Percentiles rank a stretch among this genome's conserved stretches.
Evolutionary conservation across 768 basidiomycete genomes (phyloP).

Genomic region (Suillus plorans): DNA sequence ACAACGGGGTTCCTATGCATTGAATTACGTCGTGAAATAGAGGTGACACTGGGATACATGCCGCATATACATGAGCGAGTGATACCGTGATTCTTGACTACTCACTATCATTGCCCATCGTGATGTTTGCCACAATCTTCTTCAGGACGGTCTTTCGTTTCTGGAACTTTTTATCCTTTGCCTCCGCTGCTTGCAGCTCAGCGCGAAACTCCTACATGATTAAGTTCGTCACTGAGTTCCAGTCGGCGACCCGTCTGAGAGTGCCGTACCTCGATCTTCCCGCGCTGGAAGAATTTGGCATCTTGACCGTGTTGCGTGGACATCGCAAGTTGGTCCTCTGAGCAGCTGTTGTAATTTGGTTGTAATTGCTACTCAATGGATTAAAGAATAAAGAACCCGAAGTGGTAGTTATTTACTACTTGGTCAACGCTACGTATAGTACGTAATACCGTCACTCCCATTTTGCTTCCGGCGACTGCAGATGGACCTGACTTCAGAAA

Average conservation of each 20-base stretch:
- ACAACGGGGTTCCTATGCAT: conserved; percentile 89
- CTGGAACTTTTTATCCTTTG: conserved; percentile 94
- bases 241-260: conserved; percentile 3
- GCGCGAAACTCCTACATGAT: conserved; percentile 76
- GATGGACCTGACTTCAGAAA: neutral
- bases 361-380: neutral
- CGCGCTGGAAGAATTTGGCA: conserved; percentile 89
- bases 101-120: conserved; percentile 99
- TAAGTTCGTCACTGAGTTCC: conserved; percentile 15
- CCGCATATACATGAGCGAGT: conserved; percentile 16
- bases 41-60: conserved; percentile 70
- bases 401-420: neutral
- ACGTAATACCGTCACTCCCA: conserved; percentile 12
- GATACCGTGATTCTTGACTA: conserved; percentile 20
- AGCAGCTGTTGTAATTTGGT: neutral
- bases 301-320: conserved; percentile 69
- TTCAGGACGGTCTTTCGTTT: conserved; percentile 94
- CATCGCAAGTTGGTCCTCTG: conserved; percentile 28
- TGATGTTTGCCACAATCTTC: conserved; percentile 98
- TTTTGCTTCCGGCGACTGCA: neutral
- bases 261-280: conserved; percentile 81
- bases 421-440: neutral
- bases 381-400: neutral
- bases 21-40: conserved; percentile 95
- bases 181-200: conserved; percentile 87